Percentiles rank a stretch among this genome's conserved stretches.
Evolutionary conservation across 192 early-diverging fungal species (phyloP).

Genomic region (Rhizophagus prolifer): DNA sequence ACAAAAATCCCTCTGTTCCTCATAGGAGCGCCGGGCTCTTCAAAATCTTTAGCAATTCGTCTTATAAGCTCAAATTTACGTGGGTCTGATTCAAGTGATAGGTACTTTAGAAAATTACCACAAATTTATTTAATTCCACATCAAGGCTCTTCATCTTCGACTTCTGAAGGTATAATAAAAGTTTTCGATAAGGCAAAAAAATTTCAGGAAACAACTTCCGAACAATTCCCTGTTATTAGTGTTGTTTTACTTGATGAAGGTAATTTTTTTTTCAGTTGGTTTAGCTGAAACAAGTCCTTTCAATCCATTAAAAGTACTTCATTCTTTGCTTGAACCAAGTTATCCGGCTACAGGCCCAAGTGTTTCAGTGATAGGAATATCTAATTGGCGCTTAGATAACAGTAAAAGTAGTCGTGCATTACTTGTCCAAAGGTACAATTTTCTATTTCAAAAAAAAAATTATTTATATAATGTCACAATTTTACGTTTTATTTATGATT

Average conservation of each 20-base stretch:
- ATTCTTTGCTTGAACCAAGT: not conserved
- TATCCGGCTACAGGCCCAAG: not conserved
- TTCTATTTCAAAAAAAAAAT: too few relatives aligned
- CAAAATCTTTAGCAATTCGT: conserved; percentile 27
- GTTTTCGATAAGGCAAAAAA: conserved; percentile 21
- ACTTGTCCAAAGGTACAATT: not conserved
- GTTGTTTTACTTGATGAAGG: conserved; percentile 29
- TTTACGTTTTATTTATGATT: not conserved
- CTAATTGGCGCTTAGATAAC: conserved; percentile 28
- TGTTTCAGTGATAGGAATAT: conserved; percentile 24
- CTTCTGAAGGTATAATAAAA: conserved; percentile 28
- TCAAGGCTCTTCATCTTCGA: conserved; percentile 28
- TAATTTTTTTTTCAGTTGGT: conserved; percentile 8
- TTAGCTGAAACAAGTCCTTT: conserved; percentile 24
- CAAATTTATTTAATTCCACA: conserved; percentile 27
- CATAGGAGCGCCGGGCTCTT: conserved; percentile 27
- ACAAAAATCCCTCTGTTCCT: conserved; percentile 25
- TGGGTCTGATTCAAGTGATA: conserved; percentile 21
- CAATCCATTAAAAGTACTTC: not conserved
- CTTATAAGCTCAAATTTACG: conserved; percentile 25
- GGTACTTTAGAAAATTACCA: conserved; percentile 15
- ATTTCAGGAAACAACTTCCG: conserved; percentile 7
- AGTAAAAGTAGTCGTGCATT: conserved; percentile 29
- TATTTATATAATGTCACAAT: not conserved
- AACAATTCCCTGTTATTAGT: conserved; percentile 13